These are phyloP conservation scores for Talaromyces amestolkiae DNA, from an alignment of 2,329 filamentous ascomycete genomes.

Conservation along the genomic window DNA sequence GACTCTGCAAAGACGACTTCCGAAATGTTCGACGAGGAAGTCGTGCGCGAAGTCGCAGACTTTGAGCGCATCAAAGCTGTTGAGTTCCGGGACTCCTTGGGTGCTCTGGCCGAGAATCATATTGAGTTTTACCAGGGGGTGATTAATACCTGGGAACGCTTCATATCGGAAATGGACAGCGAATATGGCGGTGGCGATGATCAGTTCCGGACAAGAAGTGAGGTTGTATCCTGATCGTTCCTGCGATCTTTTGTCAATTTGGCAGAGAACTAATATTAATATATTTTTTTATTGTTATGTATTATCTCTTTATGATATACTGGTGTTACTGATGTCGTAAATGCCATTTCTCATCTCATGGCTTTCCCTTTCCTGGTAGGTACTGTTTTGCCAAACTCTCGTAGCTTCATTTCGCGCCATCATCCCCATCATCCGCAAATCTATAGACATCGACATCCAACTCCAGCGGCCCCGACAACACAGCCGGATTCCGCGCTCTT, in stretches of 20 bases:
- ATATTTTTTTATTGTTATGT: not conserved
- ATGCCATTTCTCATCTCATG: not conserved
- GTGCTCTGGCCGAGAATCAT: constrained; percentile 78
- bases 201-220: constrained; percentile 22
- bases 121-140: constrained; percentile 80
- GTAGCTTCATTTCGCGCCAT: not conserved
- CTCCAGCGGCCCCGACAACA: constrained; percentile 20
- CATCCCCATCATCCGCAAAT: not conserved
- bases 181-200: constrained; percentile 44
- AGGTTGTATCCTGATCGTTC: constrained; percentile 19
- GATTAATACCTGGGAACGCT: constrained; percentile 81
- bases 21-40: constrained; percentile 94
- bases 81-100: constrained; percentile 86
- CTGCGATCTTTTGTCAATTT: not conserved
- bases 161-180: constrained; percentile 82
- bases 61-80: constrained; percentile 95
- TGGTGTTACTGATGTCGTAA: not conserved
- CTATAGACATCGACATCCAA: constrained; percentile 7
- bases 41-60: constrained; percentile 85
- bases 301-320: not conserved
- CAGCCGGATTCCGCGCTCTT: constrained; percentile 30
- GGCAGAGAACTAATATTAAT: constrained; percentile 3
- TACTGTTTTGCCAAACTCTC: not conserved
- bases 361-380: not conserved
- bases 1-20: constrained; percentile 82